Conservation (phyloP, 78 protist species). For the Anaeramoeba flamelloides region DNA sequence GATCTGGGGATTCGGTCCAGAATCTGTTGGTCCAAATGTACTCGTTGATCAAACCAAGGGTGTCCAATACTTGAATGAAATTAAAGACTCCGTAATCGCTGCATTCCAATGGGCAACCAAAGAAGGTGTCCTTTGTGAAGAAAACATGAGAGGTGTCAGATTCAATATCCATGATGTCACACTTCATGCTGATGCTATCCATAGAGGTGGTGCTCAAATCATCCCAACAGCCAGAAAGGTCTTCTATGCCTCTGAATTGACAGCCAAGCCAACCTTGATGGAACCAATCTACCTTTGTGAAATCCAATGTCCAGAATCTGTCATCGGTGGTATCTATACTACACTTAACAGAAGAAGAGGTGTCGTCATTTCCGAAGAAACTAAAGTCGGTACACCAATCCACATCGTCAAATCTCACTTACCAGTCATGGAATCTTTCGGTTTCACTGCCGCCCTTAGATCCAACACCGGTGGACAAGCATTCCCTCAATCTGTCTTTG, state of each 20-base stretch:
- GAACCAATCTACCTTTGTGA: conserved; percentile 88
- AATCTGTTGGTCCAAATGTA: conserved; percentile 24
- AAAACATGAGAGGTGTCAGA: conserved; percentile 37
- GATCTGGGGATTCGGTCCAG: conserved; percentile 25
- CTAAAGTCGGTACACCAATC: conserved; percentile 61
- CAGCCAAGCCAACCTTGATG: conserved; percentile 66
- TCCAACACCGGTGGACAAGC: conserved; percentile 93
- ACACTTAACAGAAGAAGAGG: conserved; percentile 77
- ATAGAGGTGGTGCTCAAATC: conserved; percentile 47
- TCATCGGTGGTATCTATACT: conserved; percentile 84
- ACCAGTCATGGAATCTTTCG: conserved; percentile 97
- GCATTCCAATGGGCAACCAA: conserved; percentile 32
- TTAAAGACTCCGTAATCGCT: conserved; percentile 19
- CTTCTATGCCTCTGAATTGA: conserved; percentile 54
- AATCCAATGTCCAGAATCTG: conserved; percentile 57
- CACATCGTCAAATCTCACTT: conserved; percentile 78
- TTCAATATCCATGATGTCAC: conserved; percentile 37
- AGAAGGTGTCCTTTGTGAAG: conserved; percentile 38
- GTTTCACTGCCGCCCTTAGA: conserved; percentile 85
- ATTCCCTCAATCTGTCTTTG: conserved; percentile 95
- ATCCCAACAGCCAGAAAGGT: conserved; percentile 46
- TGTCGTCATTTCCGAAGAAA: conserved; percentile 66
- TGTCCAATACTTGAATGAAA: conserved; percentile 37
- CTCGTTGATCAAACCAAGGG: conserved; percentile 51
- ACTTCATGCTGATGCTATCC: conserved; percentile 41